Conservation (phyloP, 2,329 filamentous ascomycete species). For the Arthrobotrys entomopaga region DNA sequence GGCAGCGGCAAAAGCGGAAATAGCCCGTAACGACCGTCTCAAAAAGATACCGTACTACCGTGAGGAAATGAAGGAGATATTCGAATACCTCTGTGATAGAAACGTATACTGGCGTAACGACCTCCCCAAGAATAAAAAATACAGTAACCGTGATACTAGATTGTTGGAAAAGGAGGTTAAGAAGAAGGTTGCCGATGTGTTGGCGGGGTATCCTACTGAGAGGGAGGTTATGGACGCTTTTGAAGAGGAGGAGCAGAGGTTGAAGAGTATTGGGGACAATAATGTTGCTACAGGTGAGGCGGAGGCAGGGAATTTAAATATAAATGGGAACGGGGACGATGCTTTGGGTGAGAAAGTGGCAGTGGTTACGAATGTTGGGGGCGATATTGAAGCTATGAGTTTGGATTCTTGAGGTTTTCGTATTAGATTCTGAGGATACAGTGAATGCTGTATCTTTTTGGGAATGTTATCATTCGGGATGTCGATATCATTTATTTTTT, state of each 20-base stretch:
- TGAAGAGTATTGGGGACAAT: background rate
- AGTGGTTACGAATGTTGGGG: background rate
- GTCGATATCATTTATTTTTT: too few relatives aligned
- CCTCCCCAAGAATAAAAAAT: constrained; percentile 38
- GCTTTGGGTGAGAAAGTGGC: background rate
- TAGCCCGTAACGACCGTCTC: constrained; percentile 19
- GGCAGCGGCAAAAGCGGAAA: constrained; percentile 1
- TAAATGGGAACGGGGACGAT: background rate
- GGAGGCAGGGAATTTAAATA: background rate
- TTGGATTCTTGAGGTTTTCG: background rate
- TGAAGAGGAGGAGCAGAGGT: constrained; percentile 22
- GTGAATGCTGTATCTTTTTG: too few relatives aligned
- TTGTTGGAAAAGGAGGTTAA: constrained; percentile 44
- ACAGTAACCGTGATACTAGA: constrained; percentile 44
- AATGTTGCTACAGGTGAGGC: background rate
- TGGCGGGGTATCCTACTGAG: constrained; percentile 29
- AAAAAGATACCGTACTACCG: constrained; percentile 30
- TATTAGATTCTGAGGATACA: background rate
- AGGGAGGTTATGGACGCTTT: constrained; percentile 34
- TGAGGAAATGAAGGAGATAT: constrained; percentile 51
- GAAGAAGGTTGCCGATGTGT: constrained; percentile 28
- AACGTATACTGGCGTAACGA: constrained; percentile 42
- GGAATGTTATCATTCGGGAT: too few relatives aligned
- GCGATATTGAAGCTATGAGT: constrained; percentile 1
- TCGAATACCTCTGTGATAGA: constrained; percentile 40